phyloP scores from a whole-genome alignment of 148 eudicot genomes.

The Tetragonia tetragonoides region DNA sequence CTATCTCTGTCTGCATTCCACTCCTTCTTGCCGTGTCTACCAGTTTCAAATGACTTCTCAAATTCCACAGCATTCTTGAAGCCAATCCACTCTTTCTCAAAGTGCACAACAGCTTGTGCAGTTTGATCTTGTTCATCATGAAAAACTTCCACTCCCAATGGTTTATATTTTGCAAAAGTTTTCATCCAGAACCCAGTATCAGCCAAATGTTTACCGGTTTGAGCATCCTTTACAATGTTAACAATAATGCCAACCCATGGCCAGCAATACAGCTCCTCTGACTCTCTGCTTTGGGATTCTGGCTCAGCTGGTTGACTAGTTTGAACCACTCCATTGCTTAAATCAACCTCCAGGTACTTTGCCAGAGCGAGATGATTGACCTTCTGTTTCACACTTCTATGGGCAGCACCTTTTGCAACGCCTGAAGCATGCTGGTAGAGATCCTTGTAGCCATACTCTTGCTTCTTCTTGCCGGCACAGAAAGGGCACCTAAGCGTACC shows the following conservation, averaged over 20 bases:
- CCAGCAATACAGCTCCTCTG: slow-evolving; percentile 49
- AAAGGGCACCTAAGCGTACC: slow-evolving; percentile 80
- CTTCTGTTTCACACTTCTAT: slow-evolving; percentile 61
- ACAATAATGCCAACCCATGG: slow-evolving; percentile 75
- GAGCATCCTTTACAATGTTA: slow-evolving; percentile 41
- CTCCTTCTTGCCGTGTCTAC: slow-evolving; percentile 57
- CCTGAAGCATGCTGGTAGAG: slow-evolving; percentile 77
- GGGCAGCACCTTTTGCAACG: slow-evolving; percentile 63
- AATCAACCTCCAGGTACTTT: slow-evolving; percentile 50
- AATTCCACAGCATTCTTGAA: slow-evolving; percentile 61
- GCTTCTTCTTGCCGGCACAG: slow-evolving; percentile 91
- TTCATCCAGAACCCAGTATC: slow-evolving; percentile 46
- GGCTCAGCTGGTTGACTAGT: slow-evolving; percentile 26
- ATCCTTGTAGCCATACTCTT: slow-evolving; percentile 74
- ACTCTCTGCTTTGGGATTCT: slow-evolving; percentile 26
- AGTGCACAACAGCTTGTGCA: slow-evolving; percentile 52
- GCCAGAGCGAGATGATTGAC: slow-evolving; percentile 68
- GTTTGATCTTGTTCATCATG: slow-evolving; percentile 33
- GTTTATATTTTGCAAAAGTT: slow-evolving; percentile 47
- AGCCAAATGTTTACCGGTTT: slow-evolving; percentile 30
- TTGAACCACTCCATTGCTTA: slow-evolving; percentile 31
- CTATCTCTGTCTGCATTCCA: slow-evolving; percentile 36
- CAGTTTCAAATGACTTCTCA: slow-evolving; percentile 67
- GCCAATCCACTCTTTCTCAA: slow-evolving; percentile 63
- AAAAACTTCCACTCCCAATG: slow-evolving; percentile 43